Evolutionary conservation across 202 grass and related monocot species (phyloP).

Genomic region (Schoenoplectus triqueter): DNA sequence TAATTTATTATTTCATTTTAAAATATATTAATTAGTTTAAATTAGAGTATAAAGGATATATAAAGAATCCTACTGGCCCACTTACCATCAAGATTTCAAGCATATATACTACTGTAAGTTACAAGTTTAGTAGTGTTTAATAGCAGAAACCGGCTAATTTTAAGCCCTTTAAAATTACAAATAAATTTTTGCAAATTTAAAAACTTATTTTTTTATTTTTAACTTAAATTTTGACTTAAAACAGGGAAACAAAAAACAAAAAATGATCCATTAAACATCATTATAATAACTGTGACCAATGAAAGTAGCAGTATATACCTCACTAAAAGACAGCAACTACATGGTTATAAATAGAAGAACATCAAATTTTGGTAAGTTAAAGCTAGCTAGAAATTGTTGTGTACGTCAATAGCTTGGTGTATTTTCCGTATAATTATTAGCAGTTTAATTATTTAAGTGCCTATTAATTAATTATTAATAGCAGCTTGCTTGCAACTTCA

Average conservation of each 20-base stretch:
- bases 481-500: not conserved
- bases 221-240: not conserved
- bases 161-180: not conserved
- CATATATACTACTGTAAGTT: not conserved
- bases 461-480: not conserved
- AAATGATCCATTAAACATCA: no score
- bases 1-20: no score
- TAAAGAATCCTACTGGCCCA: not conserved
- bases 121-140: not conserved
- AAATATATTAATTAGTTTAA: no score
- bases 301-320: not conserved
- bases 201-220: not conserved
- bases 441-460: not conserved
- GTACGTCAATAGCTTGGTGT: not conserved
- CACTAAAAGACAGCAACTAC: not conserved
- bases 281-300: not conserved
- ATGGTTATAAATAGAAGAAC: not conserved
- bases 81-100: not conserved
- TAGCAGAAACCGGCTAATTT: not conserved
- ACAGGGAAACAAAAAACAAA: no score
- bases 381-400: conserved; percentile 8
- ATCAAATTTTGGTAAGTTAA: not conserved
- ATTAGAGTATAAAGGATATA: no score
- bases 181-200: not conserved
- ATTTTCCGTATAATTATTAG: not conserved